phyloP scores from a whole-genome alignment of 371 early-diverging fungal species.

The Lichtheimia ornata region DNA sequence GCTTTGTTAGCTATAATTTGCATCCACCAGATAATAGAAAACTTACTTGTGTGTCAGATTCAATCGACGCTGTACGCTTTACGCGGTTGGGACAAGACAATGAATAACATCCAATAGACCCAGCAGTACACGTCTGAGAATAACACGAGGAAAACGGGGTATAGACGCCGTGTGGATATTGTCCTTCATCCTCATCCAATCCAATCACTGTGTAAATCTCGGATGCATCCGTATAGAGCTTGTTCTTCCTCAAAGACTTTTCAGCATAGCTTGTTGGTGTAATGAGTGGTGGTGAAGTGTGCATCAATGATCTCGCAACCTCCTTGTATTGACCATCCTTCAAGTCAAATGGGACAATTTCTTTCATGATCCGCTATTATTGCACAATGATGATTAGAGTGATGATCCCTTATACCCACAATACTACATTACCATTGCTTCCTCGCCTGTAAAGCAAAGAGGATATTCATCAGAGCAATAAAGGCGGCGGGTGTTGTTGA shows the following conservation, averaged over 20 bases:
- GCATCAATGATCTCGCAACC: conserved; percentile 33
- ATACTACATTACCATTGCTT: conserved; percentile 33
- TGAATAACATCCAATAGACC: background rate
- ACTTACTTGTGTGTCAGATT: no score
- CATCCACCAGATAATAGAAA: no score
- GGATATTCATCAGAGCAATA: conserved; percentile 43
- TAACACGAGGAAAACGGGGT: conserved; percentile 43
- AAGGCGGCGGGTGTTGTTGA: conserved; percentile 30
- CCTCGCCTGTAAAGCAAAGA: conserved; percentile 41
- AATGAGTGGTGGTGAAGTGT: conserved; percentile 32
- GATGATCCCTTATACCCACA: no score
- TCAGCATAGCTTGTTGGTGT: conserved; percentile 37
- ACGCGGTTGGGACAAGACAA: background rate
- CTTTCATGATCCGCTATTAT: conserved; percentile 18
- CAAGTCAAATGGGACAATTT: conserved; percentile 26
- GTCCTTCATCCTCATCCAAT: conserved; percentile 14
- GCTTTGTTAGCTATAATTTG: no score
- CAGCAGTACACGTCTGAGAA: conserved; percentile 25
- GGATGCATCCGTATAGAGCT: conserved; percentile 28
- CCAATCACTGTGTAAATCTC: conserved; percentile 33
- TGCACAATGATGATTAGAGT: no score
- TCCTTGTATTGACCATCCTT: conserved; percentile 16
- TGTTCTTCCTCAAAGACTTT: conserved; percentile 34
- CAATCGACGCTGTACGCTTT: no score
- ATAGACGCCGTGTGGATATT: conserved; percentile 32